Evolutionary conservation across 2,329 filamentous ascomycete species (phyloP).

Genomic region (Penicillium sp.): DNA sequence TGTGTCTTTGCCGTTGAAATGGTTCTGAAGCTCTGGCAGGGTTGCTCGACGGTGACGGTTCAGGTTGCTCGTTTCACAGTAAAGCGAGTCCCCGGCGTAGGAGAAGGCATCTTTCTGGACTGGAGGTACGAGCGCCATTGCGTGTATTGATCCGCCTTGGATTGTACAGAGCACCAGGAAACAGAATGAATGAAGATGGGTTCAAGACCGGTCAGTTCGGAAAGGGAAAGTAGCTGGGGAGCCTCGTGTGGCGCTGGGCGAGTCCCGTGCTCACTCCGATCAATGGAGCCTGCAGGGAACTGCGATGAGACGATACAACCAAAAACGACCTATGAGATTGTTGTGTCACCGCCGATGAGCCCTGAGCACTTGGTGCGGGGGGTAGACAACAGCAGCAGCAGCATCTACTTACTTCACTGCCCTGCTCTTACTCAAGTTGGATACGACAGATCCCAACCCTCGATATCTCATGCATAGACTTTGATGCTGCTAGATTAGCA

Average conservation of each 20-base stretch:
- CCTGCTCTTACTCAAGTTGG: background rate
- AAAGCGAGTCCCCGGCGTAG: slow-evolving; percentile 1
- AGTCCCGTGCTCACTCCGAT: background rate
- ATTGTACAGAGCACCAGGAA: background rate
- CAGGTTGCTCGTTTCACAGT: slow-evolving; percentile 4
- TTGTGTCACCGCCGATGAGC: background rate
- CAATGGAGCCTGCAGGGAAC: background rate
- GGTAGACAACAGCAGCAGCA: background rate
- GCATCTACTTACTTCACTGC: background rate
- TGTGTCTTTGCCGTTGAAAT: background rate
- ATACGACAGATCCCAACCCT: no score
- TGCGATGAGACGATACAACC: background rate
- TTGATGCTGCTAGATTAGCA: no score
- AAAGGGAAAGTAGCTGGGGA: background rate
- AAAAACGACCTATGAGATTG: background rate
- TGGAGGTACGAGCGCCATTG: background rate
- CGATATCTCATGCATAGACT: no score
- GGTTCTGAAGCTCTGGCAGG: background rate
- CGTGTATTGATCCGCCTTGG: background rate
- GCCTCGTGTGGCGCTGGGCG: background rate
- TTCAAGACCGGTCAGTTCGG: background rate
- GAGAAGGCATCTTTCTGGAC: background rate
- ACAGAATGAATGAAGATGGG: background rate
- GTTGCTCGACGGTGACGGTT: slow-evolving; percentile 3
- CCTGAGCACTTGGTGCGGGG: background rate